phyloP scores from a whole-genome alignment of 805 yeast species.

The Nakazawaea peltata region DNA sequence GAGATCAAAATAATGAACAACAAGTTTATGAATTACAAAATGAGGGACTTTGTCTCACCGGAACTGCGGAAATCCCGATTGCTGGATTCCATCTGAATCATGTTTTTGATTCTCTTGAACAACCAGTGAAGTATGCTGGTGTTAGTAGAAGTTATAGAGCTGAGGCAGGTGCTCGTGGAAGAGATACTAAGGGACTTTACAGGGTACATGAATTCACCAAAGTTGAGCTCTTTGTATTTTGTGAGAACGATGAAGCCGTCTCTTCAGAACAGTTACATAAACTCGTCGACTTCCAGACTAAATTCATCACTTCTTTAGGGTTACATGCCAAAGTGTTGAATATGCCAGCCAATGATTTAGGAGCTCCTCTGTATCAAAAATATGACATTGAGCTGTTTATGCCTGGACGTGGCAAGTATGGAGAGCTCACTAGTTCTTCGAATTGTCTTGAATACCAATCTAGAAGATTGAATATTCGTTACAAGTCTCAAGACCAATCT shows the following conservation, averaged over 20 bases:
- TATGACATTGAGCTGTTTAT: constrained; percentile 96
- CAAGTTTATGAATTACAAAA: constrained; percentile 67
- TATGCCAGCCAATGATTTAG: constrained; percentile 88
- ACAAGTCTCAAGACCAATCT: constrained; percentile 24
- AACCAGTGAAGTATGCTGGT: constrained; percentile 66
- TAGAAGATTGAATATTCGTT: constrained; percentile 69
- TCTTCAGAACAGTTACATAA: constrained; percentile 49
- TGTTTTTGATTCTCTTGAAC: constrained; percentile 28
- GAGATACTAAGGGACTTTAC: constrained; percentile 85
- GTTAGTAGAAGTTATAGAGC: constrained; percentile 85
- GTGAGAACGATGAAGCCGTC: constrained; percentile 20
- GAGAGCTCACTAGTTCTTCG: constrained; percentile 86
- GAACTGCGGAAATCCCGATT: constrained; percentile 92
- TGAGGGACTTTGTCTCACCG: constrained; percentile 59
- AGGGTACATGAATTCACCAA: constrained; percentile 96
- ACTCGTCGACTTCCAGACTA: constrained; percentile 56
- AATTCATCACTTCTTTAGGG: constrained; percentile 59
- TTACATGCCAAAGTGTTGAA: constrained; percentile 72
- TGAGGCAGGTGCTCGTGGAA: constrained; percentile 96
- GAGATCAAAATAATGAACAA: constrained; percentile 78
- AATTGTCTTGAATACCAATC: constrained; percentile 91
- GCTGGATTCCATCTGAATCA: constrained; percentile 69
- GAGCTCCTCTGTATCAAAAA: constrained; percentile 88
- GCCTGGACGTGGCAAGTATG: constrained; percentile 94
- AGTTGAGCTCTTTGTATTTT: constrained; percentile 85